Evolutionary conservation across 768 basidiomycete genomes (phyloP).

Genomic region (Heimioporus sp.): DNA sequence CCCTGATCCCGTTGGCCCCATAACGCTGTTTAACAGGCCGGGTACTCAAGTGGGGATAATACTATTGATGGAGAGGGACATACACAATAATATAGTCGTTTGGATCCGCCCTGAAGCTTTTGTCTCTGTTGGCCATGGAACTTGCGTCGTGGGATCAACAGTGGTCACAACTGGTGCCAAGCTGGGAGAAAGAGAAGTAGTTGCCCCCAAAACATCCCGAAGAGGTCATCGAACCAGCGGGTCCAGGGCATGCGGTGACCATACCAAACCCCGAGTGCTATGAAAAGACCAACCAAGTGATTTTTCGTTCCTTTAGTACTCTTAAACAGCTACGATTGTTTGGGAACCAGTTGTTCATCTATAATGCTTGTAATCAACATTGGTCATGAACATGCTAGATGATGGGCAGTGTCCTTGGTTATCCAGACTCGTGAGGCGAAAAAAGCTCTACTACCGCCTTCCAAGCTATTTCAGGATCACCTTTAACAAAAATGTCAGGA

Average conservation of each 20-base stretch:
- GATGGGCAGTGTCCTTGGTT: too few relatives aligned
- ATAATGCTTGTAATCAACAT: too few relatives aligned
- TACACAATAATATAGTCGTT: conserved; percentile 15
- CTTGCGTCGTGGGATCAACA: background rate
- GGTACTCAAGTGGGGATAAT: background rate
- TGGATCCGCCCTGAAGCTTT: conserved; percentile 6
- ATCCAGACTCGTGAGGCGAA: background rate
- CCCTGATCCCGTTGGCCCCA: conserved; percentile 26
- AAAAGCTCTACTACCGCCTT: conserved; percentile 8
- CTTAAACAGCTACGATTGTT: too few relatives aligned
- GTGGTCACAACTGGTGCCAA: background rate
- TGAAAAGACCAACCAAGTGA: too few relatives aligned
- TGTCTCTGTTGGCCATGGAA: background rate
- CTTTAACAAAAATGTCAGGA: background rate
- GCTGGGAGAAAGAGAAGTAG: background rate
- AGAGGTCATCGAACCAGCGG: too few relatives aligned
- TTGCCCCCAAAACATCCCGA: too few relatives aligned
- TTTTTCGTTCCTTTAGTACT: too few relatives aligned
- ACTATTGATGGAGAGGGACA: background rate
- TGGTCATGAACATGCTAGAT: too few relatives aligned
- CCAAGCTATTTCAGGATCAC: conserved; percentile 8
- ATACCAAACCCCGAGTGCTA: too few relatives aligned
- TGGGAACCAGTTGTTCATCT: too few relatives aligned
- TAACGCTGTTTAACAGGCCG: conserved; percentile 13
- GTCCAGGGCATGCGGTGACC: too few relatives aligned